A percentile compares a stretch with the other conserved stretches of the same genome.
Evolutionary conservation across 2,329 filamentous ascomycete genomes (phyloP).

Genomic region (Ophiocordyceps unilateralis): DNA sequence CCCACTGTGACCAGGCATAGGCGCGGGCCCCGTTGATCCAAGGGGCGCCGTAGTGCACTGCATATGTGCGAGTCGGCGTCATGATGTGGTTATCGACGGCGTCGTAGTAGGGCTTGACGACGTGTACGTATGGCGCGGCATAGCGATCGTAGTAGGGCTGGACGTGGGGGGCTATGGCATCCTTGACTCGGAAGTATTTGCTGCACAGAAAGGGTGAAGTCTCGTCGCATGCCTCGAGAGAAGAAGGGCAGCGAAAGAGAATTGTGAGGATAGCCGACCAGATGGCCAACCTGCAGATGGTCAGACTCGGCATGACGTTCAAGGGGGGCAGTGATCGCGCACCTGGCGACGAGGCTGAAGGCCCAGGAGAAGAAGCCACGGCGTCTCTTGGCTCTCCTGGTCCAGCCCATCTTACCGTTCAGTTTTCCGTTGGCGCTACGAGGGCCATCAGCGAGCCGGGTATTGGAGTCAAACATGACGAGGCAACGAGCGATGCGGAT

Average conservation of each 20-base stretch:
- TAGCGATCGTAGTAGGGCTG: constrained; percentile 77
- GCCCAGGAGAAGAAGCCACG: constrained; percentile 17
- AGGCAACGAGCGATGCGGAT: neutral
- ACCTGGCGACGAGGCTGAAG: constrained; percentile 38
- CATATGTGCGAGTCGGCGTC: constrained; percentile 47
- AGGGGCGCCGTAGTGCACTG: constrained; percentile 59
- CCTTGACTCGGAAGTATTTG: constrained; percentile 56
- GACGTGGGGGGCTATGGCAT: constrained; percentile 51
- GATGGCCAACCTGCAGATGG: constrained; percentile 43
- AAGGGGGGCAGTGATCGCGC: constrained; percentile 4
- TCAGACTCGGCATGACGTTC: neutral
- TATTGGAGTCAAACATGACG: constrained; percentile 18
- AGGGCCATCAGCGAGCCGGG: constrained; percentile 20
- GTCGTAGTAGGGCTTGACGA: constrained; percentile 59
- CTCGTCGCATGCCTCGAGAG: constrained; percentile 47
- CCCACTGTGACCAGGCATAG: constrained; percentile 59
- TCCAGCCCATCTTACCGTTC: constrained; percentile 12
- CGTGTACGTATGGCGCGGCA: constrained; percentile 64
- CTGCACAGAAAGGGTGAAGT: constrained; percentile 65
- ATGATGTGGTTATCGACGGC: constrained; percentile 46
- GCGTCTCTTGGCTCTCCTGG: constrained; percentile 7
- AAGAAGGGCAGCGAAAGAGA: constrained; percentile 65
- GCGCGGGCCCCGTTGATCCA: constrained; percentile 48
- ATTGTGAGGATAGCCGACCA: constrained; percentile 79
- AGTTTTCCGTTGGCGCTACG: constrained; percentile 15